Percentiles rank a stretch among this genome's conserved stretches.
Conservation (phyloP, 306 rosid species). For the Pyrus betulifolia region DNA sequence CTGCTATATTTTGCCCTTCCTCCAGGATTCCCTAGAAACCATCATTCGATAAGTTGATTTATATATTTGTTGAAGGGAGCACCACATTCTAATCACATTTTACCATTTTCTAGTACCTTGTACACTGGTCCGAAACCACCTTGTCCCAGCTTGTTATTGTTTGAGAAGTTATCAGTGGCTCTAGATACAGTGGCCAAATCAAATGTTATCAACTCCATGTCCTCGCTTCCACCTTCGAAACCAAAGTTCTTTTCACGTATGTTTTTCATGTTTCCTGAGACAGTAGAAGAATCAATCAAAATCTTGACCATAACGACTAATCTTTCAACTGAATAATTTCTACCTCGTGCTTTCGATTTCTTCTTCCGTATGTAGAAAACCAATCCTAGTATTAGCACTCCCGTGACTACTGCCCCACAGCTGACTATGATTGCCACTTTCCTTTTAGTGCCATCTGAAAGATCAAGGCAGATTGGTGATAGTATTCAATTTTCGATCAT, state of each 20-base stretch:
- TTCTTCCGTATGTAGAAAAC: background rate
- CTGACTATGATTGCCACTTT: background rate
- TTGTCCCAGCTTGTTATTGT: background rate
- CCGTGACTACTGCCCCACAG: background rate
- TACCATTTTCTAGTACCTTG: background rate
- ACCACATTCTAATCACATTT: constrained; percentile 8
- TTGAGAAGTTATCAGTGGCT: constrained; percentile 11
- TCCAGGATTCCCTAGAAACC: background rate
- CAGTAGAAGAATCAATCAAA: background rate
- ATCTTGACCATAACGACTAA: background rate
- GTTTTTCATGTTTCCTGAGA: background rate
- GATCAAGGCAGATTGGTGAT: too few relatives aligned
- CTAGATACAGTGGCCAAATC: background rate
- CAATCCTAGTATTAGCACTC: background rate
- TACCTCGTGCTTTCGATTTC: background rate
- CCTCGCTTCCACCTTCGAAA: constrained; percentile 10
- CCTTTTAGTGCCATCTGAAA: background rate
- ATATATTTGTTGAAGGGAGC: background rate
- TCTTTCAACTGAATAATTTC: background rate
- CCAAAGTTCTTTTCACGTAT: background rate
- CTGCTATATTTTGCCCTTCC: background rate
- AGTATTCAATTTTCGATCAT: background rate
- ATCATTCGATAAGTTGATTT: constrained; percentile 4
- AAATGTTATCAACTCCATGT: constrained; percentile 5
- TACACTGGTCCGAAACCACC: constrained; percentile 18